These are phyloP conservation scores for Euphorbia celastroides DNA, from an alignment of 441 rosid genomes.

Conservation along the genomic window DNA sequence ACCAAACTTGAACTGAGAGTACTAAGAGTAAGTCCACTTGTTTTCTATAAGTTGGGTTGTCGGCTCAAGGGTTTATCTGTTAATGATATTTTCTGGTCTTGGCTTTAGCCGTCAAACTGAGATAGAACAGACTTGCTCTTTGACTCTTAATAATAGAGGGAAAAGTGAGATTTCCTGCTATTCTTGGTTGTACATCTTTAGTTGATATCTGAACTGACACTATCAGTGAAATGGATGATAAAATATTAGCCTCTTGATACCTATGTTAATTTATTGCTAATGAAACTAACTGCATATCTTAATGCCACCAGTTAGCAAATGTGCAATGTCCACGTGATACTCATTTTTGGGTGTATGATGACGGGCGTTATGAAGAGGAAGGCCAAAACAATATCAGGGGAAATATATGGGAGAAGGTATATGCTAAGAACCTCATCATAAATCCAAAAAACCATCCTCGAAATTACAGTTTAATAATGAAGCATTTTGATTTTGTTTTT, in stretches of 20 bases:
- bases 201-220: neutral
- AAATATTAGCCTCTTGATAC: neutral
- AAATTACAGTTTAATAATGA: constrained; percentile 15
- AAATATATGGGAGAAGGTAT: constrained; percentile 99
- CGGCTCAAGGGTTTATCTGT: neutral
- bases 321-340: constrained; percentile 98
- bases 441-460: neutral
- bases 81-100: constrained; percentile 8
- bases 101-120: constrained; percentile 2
- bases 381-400: constrained; percentile 98
- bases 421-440: constrained; percentile 12
- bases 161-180: neutral
- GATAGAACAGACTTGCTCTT: neutral
- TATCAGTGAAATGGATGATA: neutral
- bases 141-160: neutral
- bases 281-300: constrained; percentile 11
- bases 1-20: constrained; percentile 85
- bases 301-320: constrained; percentile 66
- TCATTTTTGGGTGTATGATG: constrained; percentile 98
- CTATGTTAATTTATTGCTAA: neutral
- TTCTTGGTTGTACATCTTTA: neutral
- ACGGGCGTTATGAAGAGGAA: constrained; percentile 99
- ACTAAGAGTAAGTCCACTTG: constrained; percentile 48
- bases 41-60: neutral
- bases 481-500: constrained; percentile 27